A percentile compares a stretch with the other conserved stretches of the same genome.
Evolutionary conservation across 1,139 yeast genomes (phyloP).

Genomic region (Debaryomyces sp.): DNA sequence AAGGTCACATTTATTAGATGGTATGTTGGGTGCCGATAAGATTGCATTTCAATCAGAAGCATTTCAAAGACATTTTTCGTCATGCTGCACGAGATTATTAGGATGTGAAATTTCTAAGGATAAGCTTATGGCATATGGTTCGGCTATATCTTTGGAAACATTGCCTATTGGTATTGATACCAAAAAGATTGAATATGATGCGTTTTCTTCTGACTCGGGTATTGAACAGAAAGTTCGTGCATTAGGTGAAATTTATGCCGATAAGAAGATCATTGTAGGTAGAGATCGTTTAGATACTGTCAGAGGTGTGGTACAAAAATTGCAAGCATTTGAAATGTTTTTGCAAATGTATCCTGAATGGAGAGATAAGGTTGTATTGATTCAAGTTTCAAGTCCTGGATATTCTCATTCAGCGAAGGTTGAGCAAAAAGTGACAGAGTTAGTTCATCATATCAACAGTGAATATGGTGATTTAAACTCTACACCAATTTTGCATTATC

Average conservation of each 20-base stretch:
- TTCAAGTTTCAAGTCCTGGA: slow-evolving; percentile 90
- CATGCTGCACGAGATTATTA: slow-evolving; percentile 81
- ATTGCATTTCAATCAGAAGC: slow-evolving; percentile 85
- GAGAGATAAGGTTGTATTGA: slow-evolving; percentile 83
- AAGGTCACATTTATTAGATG: slow-evolving; percentile 80
- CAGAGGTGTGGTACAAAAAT: slow-evolving; percentile 79
- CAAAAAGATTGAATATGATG: slow-evolving; percentile 59
- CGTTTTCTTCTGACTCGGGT: slow-evolving; percentile 34
- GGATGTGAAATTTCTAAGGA: slow-evolving; percentile 67
- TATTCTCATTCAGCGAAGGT: slow-evolving; percentile 58
- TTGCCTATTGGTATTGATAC: slow-evolving; percentile 89
- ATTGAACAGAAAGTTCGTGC: slow-evolving; percentile 46
- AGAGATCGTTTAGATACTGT: slow-evolving; percentile 81
- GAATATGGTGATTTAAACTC: slow-evolving; percentile 78
- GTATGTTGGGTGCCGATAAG: slow-evolving; percentile 86
- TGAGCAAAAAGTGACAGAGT: slow-evolving; percentile 78
- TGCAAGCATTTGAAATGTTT: slow-evolving; percentile 81
- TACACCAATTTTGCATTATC: slow-evolving; percentile 88
- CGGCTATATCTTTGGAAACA: slow-evolving; percentile 69
- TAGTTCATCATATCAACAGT: slow-evolving; percentile 78
- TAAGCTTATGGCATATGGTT: slow-evolving; percentile 74
- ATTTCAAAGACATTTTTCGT: slow-evolving; percentile 86
- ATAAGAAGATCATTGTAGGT: slow-evolving; percentile 78
- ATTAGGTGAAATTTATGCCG: slow-evolving; percentile 68
- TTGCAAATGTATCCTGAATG: slow-evolving; percentile 90